Percentiles rank a stretch among this genome's conserved stretches.
Evolutionary conservation across 73 alveolate genomes (phyloP).

Genomic region (Blepharisma stoltei): DNA sequence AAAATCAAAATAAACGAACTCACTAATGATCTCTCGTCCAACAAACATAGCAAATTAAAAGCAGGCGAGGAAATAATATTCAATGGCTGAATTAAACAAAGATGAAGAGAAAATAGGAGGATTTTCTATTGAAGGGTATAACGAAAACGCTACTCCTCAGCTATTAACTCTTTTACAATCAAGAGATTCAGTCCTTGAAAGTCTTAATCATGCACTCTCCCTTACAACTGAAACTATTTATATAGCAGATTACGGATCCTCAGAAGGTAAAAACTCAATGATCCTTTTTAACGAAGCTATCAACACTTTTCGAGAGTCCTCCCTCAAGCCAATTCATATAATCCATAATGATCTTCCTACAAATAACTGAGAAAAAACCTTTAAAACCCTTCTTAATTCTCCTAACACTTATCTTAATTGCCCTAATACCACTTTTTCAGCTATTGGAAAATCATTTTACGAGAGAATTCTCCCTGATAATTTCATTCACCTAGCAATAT

Average conservation of each 20-base stretch:
- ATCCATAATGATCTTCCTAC: conserved; percentile 5
- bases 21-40: too few species aligned
- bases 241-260: conserved; percentile 2
- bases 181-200: too few species aligned
- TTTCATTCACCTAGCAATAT: conserved; percentile 12
- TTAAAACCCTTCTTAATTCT: background rate
- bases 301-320: background rate
- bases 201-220: background rate
- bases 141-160: too few species aligned
- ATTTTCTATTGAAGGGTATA: too few species aligned
- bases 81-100: too few species aligned
- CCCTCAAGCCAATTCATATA: background rate
- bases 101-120: too few species aligned
- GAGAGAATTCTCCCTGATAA: background rate
- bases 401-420: background rate
- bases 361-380: background rate
- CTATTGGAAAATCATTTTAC: conserved; percentile 26
- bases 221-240: background rate
- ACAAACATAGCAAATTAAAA: too few species aligned
- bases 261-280: conserved; percentile 27
- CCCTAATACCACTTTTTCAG: background rate
- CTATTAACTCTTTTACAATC: too few species aligned
- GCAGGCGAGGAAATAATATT: too few species aligned
- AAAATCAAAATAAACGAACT: too few species aligned
- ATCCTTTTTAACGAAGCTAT: background rate